Evolutionary conservation across 1,139 yeast genomes (phyloP).

Genomic region (Yamadazyma pseudoaaseri): DNA sequence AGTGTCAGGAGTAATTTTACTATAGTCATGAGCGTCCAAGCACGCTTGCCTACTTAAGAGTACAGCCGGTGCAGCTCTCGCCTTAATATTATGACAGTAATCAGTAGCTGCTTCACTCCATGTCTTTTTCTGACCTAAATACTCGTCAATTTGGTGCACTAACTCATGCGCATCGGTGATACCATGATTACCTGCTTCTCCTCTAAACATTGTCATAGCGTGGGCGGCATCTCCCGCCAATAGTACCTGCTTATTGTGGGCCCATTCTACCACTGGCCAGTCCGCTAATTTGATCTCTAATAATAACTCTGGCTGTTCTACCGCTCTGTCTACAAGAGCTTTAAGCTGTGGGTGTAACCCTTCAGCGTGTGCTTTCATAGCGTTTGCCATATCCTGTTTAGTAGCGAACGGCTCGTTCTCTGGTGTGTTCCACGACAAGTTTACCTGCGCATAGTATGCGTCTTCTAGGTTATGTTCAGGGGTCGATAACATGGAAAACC

Average conservation of each 20-base stretch:
- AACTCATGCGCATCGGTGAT: constrained; percentile 18
- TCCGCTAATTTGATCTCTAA: constrained; percentile 18
- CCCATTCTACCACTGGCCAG: constrained; percentile 18
- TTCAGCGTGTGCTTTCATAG: constrained; percentile 15
- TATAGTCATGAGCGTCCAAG: constrained; percentile 20
- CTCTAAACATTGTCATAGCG: constrained; percentile 24
- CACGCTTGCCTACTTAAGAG: constrained; percentile 20
- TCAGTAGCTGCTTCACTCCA: constrained; percentile 14
- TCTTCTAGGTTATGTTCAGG: constrained; percentile 19
- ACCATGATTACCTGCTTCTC: constrained; percentile 23
- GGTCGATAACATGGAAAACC: constrained; percentile 25
- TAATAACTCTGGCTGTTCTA: constrained; percentile 12
- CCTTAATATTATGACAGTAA: constrained; percentile 14
- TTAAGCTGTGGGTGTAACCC: constrained; percentile 16
- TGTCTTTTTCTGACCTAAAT: constrained; percentile 5
- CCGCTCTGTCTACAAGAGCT: constrained; percentile 17
- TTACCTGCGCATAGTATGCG: constrained; percentile 20
- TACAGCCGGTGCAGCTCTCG: constrained; percentile 18
- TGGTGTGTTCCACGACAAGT: constrained; percentile 19
- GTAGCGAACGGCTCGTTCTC: constrained; percentile 16
- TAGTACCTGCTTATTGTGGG: constrained; percentile 8
- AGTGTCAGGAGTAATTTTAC: constrained; percentile 15
- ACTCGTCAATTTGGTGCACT: constrained; percentile 11
- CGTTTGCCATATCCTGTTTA: constrained; percentile 15
- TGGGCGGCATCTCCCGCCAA: constrained; percentile 17